A percentile compares a stretch with the other conserved stretches of the same genome.
phyloP scores from a whole-genome alignment of 257 asterid species.

The Euphrasia confusa region DNA sequence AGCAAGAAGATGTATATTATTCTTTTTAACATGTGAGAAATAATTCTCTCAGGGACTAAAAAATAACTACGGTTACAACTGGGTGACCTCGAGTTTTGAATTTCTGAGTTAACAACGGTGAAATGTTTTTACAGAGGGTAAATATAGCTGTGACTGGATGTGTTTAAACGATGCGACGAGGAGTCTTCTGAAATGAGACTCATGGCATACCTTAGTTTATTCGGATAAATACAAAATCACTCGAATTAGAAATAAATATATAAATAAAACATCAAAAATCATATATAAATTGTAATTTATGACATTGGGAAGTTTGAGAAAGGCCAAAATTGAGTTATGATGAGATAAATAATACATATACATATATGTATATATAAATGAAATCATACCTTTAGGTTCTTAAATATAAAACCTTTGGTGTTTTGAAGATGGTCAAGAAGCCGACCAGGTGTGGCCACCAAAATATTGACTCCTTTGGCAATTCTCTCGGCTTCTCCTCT shows the following conservation, averaged over 20 bases:
- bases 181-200: no score
- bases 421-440: slow-evolving; percentile 95
- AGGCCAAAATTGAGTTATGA: not conserved
- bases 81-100: no score
- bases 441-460: slow-evolving; percentile 93
- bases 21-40: not conserved
- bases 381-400: slow-evolving; percentile 62
- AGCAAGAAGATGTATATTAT: not conserved
- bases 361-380: not conserved
- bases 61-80: no score
- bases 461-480: slow-evolving; percentile 72
- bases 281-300: no score
- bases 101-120: no score
- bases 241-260: no score
- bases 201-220: no score
- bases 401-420: slow-evolving; percentile 78
- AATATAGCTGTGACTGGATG: no score
- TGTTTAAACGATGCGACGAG: no score
- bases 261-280: no score
- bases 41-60: not conserved
- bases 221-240: no score
- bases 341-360: not conserved
- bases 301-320: not conserved
- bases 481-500: slow-evolving; percentile 80
- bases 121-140: no score